phyloP scores from a whole-genome alignment of 2,329 filamentous ascomycete species.

The Colletotrichum incanum region DNA sequence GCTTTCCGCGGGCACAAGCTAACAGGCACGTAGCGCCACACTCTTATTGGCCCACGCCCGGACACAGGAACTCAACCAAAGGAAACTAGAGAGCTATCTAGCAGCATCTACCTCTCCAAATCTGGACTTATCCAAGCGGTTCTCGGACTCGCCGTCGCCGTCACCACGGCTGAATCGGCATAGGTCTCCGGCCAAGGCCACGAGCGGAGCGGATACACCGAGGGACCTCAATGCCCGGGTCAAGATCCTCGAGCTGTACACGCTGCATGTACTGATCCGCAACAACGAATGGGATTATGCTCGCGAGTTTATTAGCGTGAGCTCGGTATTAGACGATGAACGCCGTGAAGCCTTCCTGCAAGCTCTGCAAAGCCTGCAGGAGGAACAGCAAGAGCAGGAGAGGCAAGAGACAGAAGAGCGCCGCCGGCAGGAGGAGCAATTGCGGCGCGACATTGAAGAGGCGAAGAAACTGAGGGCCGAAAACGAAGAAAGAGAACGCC shows the following conservation, averaged over 20 bases:
- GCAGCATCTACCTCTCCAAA: conserved; percentile 82
- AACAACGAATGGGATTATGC: conserved; percentile 98
- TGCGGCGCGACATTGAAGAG: conserved; percentile 72
- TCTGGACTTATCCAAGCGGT: conserved; percentile 78
- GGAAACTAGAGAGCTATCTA: conserved; percentile 89
- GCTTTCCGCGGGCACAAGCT: conserved; percentile 17
- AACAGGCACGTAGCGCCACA: conserved; percentile 76
- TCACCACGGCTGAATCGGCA: conserved; percentile 56
- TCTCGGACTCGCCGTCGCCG: conserved; percentile 63
- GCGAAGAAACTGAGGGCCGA: conserved; percentile 69
- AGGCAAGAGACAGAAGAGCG: conserved; percentile 74
- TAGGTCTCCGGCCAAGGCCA: conserved; percentile 63
- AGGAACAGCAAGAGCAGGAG: conserved; percentile 85
- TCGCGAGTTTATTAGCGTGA: conserved; percentile 88
- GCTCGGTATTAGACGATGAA: conserved; percentile 92
- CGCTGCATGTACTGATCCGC: conserved; percentile 91
- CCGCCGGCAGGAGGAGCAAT: conserved; percentile 69
- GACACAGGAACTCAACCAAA: conserved; percentile 87
- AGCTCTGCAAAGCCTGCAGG: conserved; percentile 85
- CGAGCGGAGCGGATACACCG: conserved; percentile 83
- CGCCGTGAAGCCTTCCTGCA: conserved; percentile 90
- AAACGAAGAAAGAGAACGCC: conserved; percentile 71
- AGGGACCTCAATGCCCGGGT: conserved; percentile 87
- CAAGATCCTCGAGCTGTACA: conserved; percentile 95
- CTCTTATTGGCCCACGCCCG: conserved; percentile 91